Evolutionary conservation across 352 stramenopile species (phyloP).

Genomic region (Globisporangium emineosum): DNA sequence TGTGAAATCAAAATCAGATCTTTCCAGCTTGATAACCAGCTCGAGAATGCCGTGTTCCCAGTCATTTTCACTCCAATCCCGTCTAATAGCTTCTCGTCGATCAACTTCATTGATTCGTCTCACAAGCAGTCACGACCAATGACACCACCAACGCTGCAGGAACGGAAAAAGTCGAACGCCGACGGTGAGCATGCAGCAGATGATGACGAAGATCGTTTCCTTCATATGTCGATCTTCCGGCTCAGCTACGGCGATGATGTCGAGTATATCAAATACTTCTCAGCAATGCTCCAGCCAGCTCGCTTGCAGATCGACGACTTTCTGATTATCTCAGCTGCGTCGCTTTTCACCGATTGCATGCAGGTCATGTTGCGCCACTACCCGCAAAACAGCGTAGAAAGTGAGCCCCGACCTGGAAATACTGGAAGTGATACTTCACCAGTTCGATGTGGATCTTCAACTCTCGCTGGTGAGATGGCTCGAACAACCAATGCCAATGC

Average conservation of each 20-base stretch:
- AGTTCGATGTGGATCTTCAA: neutral
- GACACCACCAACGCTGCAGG: conserved; percentile 16
- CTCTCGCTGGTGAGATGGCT: neutral
- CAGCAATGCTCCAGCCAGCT: conserved; percentile 73
- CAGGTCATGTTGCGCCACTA: conserved; percentile 41
- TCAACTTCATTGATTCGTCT: conserved; percentile 21
- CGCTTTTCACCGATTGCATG: conserved; percentile 41
- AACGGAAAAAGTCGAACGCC: conserved; percentile 15
- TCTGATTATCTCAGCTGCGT: conserved; percentile 43
- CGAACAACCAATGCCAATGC: neutral
- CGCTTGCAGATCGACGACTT: conserved; percentile 62
- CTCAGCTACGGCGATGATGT: conserved; percentile 79
- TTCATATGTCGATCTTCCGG: conserved; percentile 78
- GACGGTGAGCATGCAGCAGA: conserved; percentile 16
- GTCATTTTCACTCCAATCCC: conserved; percentile 78
- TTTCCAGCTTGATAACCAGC: conserved; percentile 84
- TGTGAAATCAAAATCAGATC: conserved; percentile 80
- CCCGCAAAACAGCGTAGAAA: conserved; percentile 3
- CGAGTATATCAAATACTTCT: conserved; percentile 88
- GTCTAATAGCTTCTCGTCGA: conserved; percentile 26
- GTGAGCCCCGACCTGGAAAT: neutral
- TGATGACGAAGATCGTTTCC: conserved; percentile 37
- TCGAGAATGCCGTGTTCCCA: conserved; percentile 69
- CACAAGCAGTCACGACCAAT: conserved; percentile 9
- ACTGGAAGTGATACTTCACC: neutral